Evolutionary conservation across 1,284 basidiomycete genomes (phyloP), one percentile per base, ranked within the genome.

Genomic region (Boletus holoroseus): DNA sequence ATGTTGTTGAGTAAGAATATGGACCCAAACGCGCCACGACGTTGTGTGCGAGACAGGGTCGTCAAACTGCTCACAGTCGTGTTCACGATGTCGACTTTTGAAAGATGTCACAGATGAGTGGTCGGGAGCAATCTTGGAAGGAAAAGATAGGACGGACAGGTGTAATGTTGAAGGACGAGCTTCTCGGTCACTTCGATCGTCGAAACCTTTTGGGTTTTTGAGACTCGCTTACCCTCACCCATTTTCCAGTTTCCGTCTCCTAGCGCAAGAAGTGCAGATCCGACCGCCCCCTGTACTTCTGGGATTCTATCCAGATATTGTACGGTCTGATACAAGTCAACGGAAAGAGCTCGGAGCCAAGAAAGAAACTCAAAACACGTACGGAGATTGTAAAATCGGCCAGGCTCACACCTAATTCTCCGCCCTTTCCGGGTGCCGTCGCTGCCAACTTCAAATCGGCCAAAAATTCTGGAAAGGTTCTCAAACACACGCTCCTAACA

Each of bases 181-280:
- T 67, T 70, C 56, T 85, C 83, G 51, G 81, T 79, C 16, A 75
- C 73, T 39, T 81, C 80, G 5, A 71, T 71, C 1, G 68, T 56
- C 46, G 70, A 65, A 5, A 32, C 27, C 53, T 78, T 79, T 3
- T 67, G 55, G 1, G 63, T 66, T 58, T 79, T 81, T 4, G 76
- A 78, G 3, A 83, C 78, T 56, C 77, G 76, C 26, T 84, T 74
- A 2, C 88, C 87, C 55, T 88, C 86, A 4, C 88, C 88, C 88
- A 91, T 90, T 68, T 81, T 87, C 88, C 88, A 91, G 57, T 91
- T 91, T 3, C 88, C 88, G 54, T 91, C 88, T 0, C 88, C 88
- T 1, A 91, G 75, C 1, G 79, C 77, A 38, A 80, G 63, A 32
- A 91, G 70, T 0, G 82, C 80, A 2, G 84, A 72, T 1, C 76